These are phyloP conservation scores for Sporothrix pseudoabietina DNA, from an alignment of 2,329 filamentous ascomycete species.

Conservation along the genomic window DNA sequence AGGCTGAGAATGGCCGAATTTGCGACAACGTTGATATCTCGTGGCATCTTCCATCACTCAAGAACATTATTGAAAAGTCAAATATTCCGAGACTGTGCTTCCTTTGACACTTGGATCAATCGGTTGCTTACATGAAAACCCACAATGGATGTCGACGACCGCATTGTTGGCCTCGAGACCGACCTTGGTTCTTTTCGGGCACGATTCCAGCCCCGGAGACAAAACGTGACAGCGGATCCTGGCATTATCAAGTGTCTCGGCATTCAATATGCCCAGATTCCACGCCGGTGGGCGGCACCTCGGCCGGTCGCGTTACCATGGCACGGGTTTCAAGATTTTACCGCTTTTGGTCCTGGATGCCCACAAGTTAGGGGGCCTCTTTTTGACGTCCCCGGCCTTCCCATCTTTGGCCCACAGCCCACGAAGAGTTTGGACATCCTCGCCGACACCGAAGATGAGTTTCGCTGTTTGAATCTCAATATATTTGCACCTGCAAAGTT, in stretches of 20 bases:
- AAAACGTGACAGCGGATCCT: background rate
- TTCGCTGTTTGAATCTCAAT: constrained; percentile 12
- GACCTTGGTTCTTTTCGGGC: background rate
- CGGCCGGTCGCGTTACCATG: background rate
- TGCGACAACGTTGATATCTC: background rate
- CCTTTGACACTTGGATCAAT: background rate
- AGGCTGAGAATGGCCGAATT: background rate
- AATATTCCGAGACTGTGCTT: background rate
- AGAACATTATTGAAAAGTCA: background rate
- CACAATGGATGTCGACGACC: background rate
- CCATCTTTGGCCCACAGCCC: constrained; percentile 9
- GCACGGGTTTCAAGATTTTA: background rate
- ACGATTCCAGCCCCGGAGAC: background rate
- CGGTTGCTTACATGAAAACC: background rate
- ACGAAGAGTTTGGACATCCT: background rate
- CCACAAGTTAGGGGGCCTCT: constrained; percentile 4
- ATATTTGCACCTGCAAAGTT: background rate
- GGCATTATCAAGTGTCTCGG: constrained; percentile 17
- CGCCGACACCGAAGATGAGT: background rate
- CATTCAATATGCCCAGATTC: background rate
- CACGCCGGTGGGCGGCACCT: constrained; percentile 13
- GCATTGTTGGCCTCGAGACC: background rate
- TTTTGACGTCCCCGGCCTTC: constrained; percentile 5
- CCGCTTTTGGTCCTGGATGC: background rate
- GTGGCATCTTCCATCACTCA: background rate